Evolutionary conservation across 257 asterid species (phyloP).

Genomic region (Rauvolfia tetraphylla): DNA sequence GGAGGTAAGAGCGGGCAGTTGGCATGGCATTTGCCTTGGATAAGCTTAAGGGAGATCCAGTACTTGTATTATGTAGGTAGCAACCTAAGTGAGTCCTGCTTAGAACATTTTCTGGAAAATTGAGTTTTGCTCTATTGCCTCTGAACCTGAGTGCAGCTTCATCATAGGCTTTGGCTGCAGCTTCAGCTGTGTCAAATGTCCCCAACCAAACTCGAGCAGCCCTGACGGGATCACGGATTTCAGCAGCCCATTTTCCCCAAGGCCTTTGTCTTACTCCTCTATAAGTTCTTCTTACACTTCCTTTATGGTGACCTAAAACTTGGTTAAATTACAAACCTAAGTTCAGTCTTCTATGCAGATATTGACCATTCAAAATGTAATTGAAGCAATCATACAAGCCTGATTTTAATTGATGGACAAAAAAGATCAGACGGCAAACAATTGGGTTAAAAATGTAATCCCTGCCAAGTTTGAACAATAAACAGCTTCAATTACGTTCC

Average conservation of each 20-base stretch:
- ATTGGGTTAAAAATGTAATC: neutral
- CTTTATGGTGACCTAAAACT: neutral
- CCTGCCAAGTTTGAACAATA: neutral
- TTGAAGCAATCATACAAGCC: neutral
- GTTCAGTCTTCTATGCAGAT: neutral
- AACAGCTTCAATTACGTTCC: no score
- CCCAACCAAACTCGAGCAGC: conserved; percentile 42
- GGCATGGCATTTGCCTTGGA: neutral
- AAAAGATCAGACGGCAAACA: neutral
- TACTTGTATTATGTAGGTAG: neutral
- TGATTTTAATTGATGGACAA: neutral
- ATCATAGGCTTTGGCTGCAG: conserved; percentile 38
- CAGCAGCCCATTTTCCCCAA: conserved; percentile 49
- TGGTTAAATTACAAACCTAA: neutral
- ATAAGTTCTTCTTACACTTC: conserved; percentile 18
- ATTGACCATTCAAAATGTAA: no score
- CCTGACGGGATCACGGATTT: conserved; percentile 35
- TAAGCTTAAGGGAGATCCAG: neutral
- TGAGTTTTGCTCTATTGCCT: conserved; percentile 36
- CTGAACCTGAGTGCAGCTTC: conserved; percentile 37
- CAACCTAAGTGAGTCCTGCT: no score
- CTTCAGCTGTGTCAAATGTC: conserved; percentile 42
- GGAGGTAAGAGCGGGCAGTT: neutral
- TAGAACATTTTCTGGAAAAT: conserved; percentile 30
- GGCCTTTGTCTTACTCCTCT: conserved; percentile 44